A percentile compares a stretch with the other conserved stretches of the same genome.
phyloP scores from a whole-genome alignment of 1,284 basidiomycete genomes.

The Athelia sp. region DNA sequence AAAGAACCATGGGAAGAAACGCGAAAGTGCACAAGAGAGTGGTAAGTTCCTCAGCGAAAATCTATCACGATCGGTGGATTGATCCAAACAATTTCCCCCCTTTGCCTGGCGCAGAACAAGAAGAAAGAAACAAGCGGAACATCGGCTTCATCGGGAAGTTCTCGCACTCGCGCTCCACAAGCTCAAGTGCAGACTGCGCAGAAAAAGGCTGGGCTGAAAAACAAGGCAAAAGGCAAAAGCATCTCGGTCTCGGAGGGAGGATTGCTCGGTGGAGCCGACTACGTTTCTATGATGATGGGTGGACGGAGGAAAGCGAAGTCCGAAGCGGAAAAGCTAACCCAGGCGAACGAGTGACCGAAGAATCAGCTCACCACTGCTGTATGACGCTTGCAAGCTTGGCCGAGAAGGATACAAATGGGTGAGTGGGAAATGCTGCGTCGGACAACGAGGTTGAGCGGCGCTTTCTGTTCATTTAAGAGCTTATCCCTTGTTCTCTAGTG shows the following conservation, averaged over 20 bases:
- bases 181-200: conserved; percentile 29
- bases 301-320: conserved; percentile 54
- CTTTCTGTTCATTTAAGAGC: too few relatives aligned
- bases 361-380: too few relatives aligned
- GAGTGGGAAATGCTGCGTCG: too few relatives aligned
- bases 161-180: conserved; percentile 13
- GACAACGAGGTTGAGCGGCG: too few relatives aligned
- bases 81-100: not conserved
- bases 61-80: too few relatives aligned
- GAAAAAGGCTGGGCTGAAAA: conserved; percentile 46
- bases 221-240: conserved; percentile 32
- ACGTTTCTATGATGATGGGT: conserved; percentile 68
- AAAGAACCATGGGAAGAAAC: conserved; percentile 42
- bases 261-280: conserved; percentile 72
- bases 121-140: conserved; percentile 24
- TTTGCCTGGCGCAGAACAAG: conserved; percentile 18
- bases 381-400: too few relatives aligned
- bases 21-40: conserved; percentile 45
- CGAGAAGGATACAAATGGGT: too few relatives aligned
- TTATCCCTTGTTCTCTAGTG: too few relatives aligned
- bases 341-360: not conserved
- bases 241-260: conserved; percentile 26
- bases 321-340: conserved; percentile 57
- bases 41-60: conserved; percentile 22
- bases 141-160: conserved; percentile 9